Conservation (phyloP, 129 eudicot genomes). For the Oenanthe sinensis region DNA sequence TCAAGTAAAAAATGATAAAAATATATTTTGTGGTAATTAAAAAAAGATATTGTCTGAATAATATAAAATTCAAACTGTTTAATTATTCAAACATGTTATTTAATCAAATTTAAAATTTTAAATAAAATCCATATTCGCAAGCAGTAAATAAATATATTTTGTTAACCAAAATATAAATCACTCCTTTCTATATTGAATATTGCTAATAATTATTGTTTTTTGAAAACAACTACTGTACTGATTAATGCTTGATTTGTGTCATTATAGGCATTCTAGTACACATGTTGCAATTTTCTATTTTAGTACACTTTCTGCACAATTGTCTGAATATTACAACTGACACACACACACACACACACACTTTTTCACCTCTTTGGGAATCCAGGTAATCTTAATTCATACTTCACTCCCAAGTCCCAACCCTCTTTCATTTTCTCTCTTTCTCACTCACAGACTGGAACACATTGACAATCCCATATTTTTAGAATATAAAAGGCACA, state of each 20-base stretch:
- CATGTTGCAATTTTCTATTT: not conserved
- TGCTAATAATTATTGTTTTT: not conserved
- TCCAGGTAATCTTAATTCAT: constrained; percentile 5
- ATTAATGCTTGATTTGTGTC: not conserved
- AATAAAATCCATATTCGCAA: too few species aligned
- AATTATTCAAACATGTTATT: too few species aligned
- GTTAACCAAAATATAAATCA: too few species aligned
- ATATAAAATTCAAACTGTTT: too few species aligned
- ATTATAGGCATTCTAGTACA: not conserved
- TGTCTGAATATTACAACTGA: not conserved
- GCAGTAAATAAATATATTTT: too few species aligned
- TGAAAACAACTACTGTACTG: not conserved
- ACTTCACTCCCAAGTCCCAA: not conserved
- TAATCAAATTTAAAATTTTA: too few species aligned
- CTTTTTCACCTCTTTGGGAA: not conserved
- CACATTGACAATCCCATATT: not conserved
- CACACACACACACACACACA: not conserved
- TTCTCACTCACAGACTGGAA: not conserved
- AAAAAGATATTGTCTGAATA: too few species aligned
- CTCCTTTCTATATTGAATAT: not conserved
- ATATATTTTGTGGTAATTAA: not conserved
- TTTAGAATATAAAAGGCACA: not conserved
- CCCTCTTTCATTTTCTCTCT: not conserved
- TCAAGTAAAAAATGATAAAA: not conserved
- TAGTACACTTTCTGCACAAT: constrained; percentile 4